These are phyloP conservation scores for Neopestalotiopsis sp. DNA, from an alignment of 2,329 filamentous ascomycete species.

Conservation along the genomic window DNA sequence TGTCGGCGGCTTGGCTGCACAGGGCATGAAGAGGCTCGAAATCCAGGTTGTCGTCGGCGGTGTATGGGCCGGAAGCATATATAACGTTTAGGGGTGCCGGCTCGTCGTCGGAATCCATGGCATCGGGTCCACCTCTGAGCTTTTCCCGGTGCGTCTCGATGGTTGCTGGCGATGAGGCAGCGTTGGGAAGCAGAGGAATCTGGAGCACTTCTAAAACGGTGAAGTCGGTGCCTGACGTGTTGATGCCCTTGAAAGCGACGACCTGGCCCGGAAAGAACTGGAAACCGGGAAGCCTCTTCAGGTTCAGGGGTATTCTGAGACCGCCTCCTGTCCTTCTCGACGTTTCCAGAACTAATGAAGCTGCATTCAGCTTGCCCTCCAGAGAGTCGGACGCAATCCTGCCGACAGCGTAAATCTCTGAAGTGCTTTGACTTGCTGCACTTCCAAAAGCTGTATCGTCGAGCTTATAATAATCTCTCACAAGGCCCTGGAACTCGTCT, in stretches of 20 bases:
- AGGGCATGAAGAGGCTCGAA: conserved; percentile 87
- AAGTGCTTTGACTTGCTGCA: conserved; percentile 82
- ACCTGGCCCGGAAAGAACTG: conserved; percentile 96
- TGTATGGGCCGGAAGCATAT: conserved; percentile 86
- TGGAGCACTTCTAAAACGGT: conserved; percentile 77
- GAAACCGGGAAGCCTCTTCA: conserved; percentile 70
- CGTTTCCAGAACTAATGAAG: conserved; percentile 86
- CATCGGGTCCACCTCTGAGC: conserved; percentile 67
- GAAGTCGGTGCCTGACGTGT: conserved; percentile 85
- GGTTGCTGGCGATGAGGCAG: conserved; percentile 70
- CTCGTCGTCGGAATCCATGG: conserved; percentile 63
- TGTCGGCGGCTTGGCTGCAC: conserved; percentile 76
- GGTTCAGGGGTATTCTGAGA: conserved; percentile 77
- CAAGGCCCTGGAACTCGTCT: conserved; percentile 79
- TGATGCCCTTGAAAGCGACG: conserved; percentile 84
- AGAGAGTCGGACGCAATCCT: conserved; percentile 86
- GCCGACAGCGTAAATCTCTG: conserved; percentile 87
- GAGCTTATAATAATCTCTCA: conserved; percentile 76
- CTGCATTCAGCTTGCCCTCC: conserved; percentile 85
- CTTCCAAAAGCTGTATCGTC: conserved; percentile 86
- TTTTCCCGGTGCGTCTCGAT: conserved; percentile 73
- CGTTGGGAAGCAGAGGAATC: conserved; percentile 74
- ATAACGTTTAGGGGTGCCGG: conserved; percentile 76
- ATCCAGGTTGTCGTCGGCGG: conserved; percentile 87
- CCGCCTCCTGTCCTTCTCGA: conserved; percentile 85